Base-by-base conservation (phyloP, 1,139 yeast species). In the Barnettozyma hawaiiensis region DNA sequence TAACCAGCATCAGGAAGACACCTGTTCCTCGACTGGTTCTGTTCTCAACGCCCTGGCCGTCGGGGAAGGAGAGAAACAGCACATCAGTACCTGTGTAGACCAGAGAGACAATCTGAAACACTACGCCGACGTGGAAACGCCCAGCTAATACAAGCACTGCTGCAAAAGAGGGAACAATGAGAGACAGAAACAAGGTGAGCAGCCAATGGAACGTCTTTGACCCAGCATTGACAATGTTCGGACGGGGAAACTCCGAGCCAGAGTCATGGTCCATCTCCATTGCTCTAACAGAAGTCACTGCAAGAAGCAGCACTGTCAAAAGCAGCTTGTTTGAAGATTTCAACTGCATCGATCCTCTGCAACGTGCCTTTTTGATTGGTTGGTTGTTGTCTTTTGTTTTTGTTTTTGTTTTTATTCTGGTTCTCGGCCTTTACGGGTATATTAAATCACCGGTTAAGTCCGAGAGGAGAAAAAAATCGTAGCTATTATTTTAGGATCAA, bases 191-290 rank as follows among this genome's bases (percentile, higher is more conserved):
- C 24, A 80, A 46, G 0, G 84, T 64, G 23, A 70, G 43, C 21
- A 81, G 59, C 87, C 86, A 82, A 57, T 82, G 90, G 59, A 79
- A 70, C 0, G 82, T 64, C 53, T 76, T 78, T 11, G 78, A 66
- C 2, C 66, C 70, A 14, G 81, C 73, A 47, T 76, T 66, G 9
- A 55, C 54, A 35, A 63, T 63, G 26, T 64, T 56, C 20, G 67
- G 67, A 19, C 58, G 53, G 2, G 65, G 55, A 34, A 47, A 59
- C 8, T 54, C 62, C 3, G 37, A 34, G 37, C 52, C 53, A 57
- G 37, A 34, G 37, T 53, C 53, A 57, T 35, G 54, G 14, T 56
- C 60, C 66, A 60, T 61, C 24, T 47, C 55, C 45, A 52, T 52
- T 19, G 46, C 51, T 26, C 8, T 11, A 9, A 18, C 35, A 12